Evolutionary conservation across 495 filamentous ascomycete genomes (phyloP).

Genomic region (Neurospora sp.): DNA sequence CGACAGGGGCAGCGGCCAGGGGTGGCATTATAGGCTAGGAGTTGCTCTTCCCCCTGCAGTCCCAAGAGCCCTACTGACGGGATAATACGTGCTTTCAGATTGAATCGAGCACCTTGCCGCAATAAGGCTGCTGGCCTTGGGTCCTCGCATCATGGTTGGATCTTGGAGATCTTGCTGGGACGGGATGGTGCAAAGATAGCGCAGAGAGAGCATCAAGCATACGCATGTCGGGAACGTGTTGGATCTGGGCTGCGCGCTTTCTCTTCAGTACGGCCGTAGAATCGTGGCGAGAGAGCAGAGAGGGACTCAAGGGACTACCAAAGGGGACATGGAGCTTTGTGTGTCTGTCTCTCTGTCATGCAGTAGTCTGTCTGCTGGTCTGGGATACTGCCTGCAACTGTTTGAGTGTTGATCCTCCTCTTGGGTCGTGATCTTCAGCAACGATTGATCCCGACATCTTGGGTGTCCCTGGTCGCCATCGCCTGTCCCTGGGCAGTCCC

Average conservation of each 20-base stretch:
- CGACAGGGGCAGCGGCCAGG: neutral
- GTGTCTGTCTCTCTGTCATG: neutral
- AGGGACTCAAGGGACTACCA: neutral
- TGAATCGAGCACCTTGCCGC: neutral
- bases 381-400: neutral
- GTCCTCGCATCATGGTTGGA: neutral
- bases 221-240: neutral
- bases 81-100: conserved; percentile 1
- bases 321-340: neutral
- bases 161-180: neutral
- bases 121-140: neutral
- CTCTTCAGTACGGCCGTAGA: neutral
- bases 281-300: neutral
- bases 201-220: neutral
- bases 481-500: neutral
- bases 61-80: conserved; percentile 5
- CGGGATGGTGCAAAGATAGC: neutral
- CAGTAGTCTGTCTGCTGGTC: neutral
- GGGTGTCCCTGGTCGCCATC: neutral
- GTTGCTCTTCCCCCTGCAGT: neutral
- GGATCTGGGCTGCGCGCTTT: neutral
- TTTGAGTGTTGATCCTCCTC: neutral
- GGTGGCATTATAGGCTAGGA: neutral
- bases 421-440: neutral
- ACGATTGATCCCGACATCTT: neutral